Base-by-base conservation (phyloP, 2,329 filamentous ascomycete genomes). In the Penicillium decumbens region DNA sequence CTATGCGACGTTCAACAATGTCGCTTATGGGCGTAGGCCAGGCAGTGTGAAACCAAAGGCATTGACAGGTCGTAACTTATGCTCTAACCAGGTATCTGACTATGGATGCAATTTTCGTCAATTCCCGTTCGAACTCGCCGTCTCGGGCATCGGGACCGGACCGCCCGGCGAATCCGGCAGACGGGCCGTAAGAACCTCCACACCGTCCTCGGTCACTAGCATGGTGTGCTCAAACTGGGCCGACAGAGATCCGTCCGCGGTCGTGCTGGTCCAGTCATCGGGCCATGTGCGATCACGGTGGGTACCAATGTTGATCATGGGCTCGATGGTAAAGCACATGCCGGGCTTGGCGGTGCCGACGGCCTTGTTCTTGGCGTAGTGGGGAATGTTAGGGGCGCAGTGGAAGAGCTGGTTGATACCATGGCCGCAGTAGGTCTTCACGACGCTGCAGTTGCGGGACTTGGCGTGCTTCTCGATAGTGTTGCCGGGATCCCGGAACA, bases 301-400 rank as follows among this genome's bases (percentile, higher is more conserved):
- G 53, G 88, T 91, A 50, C 93, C 93, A 47, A 96, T 72, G 35
- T 89, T 90, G 67, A 98, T 91, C 93, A 98, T 98, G 13, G 93
- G 93, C 75, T 98, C 93, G 54, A 98, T 98, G 0, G 93, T 98
- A 65, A 98, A 98, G 57, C 90, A 95, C 90, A 97, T 96, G 46
- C 93, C 93, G 0, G 89, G 85, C 75, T 96, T 96, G 52, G 91
- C 93, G 61, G 88, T 84, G 42, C 93, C 93, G 1, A 96, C 87
- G 0, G 92, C 89, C 81, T 97, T 98, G 75, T 97, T 98, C 79
- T 95, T 97, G 50, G 86, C 92, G 66, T 98, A 98, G 72, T 98
- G 93, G 4, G 93, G 93, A 45, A 98, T 85, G 67, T 95, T 97
- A 1, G 93, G 93, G 25, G 91, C 83, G 68, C 85, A 88, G 73